Conservation (phyloP, 306 rosid genomes). For the Cicer cuneatum region DNA sequence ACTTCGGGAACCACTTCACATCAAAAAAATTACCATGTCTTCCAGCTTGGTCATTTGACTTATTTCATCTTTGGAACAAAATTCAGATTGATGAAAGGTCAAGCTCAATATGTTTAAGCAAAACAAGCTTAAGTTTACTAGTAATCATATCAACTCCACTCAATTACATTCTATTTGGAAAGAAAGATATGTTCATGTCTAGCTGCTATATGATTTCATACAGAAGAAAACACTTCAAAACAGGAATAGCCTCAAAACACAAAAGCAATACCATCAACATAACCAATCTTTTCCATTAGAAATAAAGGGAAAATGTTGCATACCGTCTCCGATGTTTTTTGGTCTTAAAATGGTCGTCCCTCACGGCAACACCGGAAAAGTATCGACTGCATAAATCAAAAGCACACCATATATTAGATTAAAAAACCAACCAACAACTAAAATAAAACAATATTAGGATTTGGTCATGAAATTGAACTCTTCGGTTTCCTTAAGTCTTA, state of each 20-base stretch:
- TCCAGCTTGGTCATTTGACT: background rate
- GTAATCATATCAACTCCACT: constrained; percentile 13
- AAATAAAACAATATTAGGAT: background rate
- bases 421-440: constrained; percentile 7
- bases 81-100: constrained; percentile 2
- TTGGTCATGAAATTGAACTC: background rate
- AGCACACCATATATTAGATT: background rate
- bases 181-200: constrained; percentile 8
- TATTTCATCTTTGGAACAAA: background rate
- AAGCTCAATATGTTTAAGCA: background rate
- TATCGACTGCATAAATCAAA: constrained; percentile 68
- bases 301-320: background rate
- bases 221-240: constrained; percentile 27
- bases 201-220: background rate
- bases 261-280: constrained; percentile 27
- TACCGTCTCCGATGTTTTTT: constrained; percentile 88
- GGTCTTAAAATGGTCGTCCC: constrained; percentile 94
- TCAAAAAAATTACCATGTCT: background rate
- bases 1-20: background rate
- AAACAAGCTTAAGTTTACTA: constrained; percentile 21
- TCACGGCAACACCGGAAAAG: constrained; percentile 71
- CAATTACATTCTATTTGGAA: background rate
- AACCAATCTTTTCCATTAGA: background rate
- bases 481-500: background rate
- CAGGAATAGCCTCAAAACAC: constrained; percentile 29